phyloP scores from a whole-genome alignment of 495 filamentous ascomycete genomes.

The Hypomontagnella submonticulosa region DNA sequence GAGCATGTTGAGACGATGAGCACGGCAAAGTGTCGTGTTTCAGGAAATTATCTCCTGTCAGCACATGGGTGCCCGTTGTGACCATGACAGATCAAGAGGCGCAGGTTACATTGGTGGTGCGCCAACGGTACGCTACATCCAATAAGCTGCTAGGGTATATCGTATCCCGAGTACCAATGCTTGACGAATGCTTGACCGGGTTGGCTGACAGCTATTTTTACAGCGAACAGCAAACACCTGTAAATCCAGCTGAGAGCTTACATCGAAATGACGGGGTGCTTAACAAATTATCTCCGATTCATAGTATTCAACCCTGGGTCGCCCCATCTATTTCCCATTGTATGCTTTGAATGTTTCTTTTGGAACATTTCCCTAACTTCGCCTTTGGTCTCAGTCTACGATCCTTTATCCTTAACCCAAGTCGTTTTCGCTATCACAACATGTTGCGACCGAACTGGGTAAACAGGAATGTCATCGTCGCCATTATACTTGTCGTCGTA shows the following conservation, averaged over 20 bases:
- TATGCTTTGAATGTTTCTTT: constrained; percentile 2
- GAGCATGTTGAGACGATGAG: no score
- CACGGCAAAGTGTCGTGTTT: no score
- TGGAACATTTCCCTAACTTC: constrained; percentile 5
- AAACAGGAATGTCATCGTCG: constrained; percentile 4
- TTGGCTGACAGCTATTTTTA: constrained; percentile 13
- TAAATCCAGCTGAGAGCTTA: constrained; percentile 6
- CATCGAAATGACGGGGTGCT: not conserved
- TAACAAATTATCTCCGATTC: constrained; percentile 7
- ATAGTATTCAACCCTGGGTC: not conserved
- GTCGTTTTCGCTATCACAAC: constrained; percentile 8
- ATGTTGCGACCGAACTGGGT: constrained; percentile 21
- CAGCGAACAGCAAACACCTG: not conserved
- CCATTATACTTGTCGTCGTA: constrained; percentile 9
- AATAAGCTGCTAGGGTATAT: constrained; percentile 6
- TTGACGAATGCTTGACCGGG: not conserved
- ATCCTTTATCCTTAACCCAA: not conserved
- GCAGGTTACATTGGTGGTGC: constrained; percentile 10
- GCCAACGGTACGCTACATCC: not conserved
- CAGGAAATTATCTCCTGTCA: constrained; percentile 1
- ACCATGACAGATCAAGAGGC: constrained; percentile 8
- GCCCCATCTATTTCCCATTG: constrained; percentile 12
- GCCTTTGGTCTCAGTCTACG: not conserved
- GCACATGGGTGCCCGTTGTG: not conserved
- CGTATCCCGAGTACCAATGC: not conserved